Percentiles rank a stretch among this genome's conserved stretches.
These are phyloP conservation scores for Ascochyta viciae-villosae DNA, from an alignment of 2,329 filamentous ascomycete genomes.

Conservation along the genomic window DNA sequence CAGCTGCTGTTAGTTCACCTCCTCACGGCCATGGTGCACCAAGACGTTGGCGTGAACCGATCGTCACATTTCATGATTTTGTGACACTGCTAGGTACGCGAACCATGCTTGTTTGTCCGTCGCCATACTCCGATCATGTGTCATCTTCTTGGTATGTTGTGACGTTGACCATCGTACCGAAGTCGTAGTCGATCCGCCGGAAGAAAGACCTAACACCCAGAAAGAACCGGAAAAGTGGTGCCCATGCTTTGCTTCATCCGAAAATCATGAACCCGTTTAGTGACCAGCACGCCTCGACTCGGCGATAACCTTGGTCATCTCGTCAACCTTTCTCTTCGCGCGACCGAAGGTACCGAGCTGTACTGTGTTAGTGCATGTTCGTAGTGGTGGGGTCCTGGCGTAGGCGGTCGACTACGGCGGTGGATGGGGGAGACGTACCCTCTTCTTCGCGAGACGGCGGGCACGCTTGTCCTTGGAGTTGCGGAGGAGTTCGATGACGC, in stretches of 20 bases:
- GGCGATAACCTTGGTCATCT: slow-evolving; percentile 97
- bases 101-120: slow-evolving; percentile 35
- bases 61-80: slow-evolving; percentile 48
- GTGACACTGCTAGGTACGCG: slow-evolving; percentile 46
- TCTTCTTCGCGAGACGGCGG: slow-evolving; percentile 99
- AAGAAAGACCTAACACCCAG: slow-evolving; percentile 46
- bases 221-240: slow-evolving; percentile 45
- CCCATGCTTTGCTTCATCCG: slow-evolving; percentile 35
- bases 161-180: slow-evolving; percentile 30
- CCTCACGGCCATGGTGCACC: slow-evolving; percentile 15
- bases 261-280: slow-evolving; percentile 57
- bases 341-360: slow-evolving; percentile 98
- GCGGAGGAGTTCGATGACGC: slow-evolving; percentile 97
- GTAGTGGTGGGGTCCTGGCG: background rate
- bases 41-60: slow-evolving; percentile 43
- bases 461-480: slow-evolving; percentile 99
- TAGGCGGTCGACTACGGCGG: slow-evolving; percentile 4
- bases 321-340: slow-evolving; percentile 99
- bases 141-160: slow-evolving; percentile 39
- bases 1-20: slow-evolving; percentile 3
- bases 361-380: slow-evolving; percentile 35
- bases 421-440: slow-evolving; percentile 65
- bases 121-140: slow-evolving; percentile 45
- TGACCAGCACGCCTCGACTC: slow-evolving; percentile 82
- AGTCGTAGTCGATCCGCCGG: slow-evolving; percentile 41